Base-by-base conservation (phyloP, 1,284 basidiomycete species). In the Cryptococcus neoformans region DNA sequence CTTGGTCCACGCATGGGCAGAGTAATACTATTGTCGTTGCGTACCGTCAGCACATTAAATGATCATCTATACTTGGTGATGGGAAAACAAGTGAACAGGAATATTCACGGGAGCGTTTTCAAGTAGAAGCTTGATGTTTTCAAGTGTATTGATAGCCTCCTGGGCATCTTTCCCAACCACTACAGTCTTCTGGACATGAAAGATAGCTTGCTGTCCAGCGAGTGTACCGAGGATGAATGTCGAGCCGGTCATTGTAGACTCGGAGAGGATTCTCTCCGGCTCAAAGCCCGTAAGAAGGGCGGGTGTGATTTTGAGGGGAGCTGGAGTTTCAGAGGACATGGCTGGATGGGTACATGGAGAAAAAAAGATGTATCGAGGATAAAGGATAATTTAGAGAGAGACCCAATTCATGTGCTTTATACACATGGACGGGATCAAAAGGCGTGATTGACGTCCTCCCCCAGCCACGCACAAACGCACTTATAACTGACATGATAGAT, bases 161-260 rank as follows among this genome's bases (percentile, higher is more conserved):
- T 62, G 50, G 1, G 64, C 68, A 7, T 60, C 55, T 54, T 78
- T 52, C 1, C 76, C 59, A 1, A 81, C 73, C 39, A 88, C 77
- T 0, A 82, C 77, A 0, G 83, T 83, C 64, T 83, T 83, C 64
- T 86, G 83, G 38, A 87, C 70, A 40, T 84, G 83, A 12, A 88
- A 63, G 53, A 89, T 85, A 0, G 85, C 82, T 11, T 71, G 57
- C 14, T 64, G 55, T 4, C 44, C 12, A 16, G 66, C 68, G 2
- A 81, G 71, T 1, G 64, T 79, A 11, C 82, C 81, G 0, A 82
- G 78, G 12, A 83, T 70, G 60, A 74, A 81, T 46, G 82, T 71
- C 1, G 80, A 80, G 14, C 82, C 79, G 4, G 80, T 77, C 11
- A 52, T 50, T 1, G 58, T 48, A 11, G 54, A 56, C 42, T 56